Conservation (phyloP, 345 rosid species). For the Carallia brachiata region DNA sequence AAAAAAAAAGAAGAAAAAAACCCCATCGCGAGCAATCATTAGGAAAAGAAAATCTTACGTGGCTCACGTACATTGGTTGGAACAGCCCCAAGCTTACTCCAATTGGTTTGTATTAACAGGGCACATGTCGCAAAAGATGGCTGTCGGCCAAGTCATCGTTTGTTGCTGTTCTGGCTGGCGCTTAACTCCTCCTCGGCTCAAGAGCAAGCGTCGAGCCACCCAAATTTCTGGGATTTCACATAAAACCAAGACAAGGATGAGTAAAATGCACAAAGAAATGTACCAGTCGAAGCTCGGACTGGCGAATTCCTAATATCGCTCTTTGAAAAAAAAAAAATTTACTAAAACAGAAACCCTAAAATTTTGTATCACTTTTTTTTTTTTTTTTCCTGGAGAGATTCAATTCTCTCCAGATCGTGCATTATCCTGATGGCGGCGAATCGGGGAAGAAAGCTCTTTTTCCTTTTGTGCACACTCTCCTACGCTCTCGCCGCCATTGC, state of each 20-base stretch:
- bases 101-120: conserved; percentile 12
- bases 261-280: too few species aligned
- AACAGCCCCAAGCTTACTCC: background rate
- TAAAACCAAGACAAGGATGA: too few species aligned
- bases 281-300: too few species aligned
- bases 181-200: too few species aligned
- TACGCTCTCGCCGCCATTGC: conserved; percentile 46
- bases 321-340: background rate
- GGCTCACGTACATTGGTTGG: background rate
- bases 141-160: conserved; percentile 9
- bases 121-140: conserved; percentile 14
- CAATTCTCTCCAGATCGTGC: conserved; percentile 34
- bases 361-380: background rate
- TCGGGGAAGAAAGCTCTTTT: conserved; percentile 39
- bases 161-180: too few species aligned
- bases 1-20: too few species aligned
- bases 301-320: too few species aligned
- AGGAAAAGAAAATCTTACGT: background rate
- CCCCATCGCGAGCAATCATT: too few species aligned
- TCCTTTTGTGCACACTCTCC: conserved; percentile 49
- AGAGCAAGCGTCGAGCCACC: too few species aligned
- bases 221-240: too few species aligned
- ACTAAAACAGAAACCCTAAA: background rate
- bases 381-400: conserved; percentile 38
- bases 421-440: conserved; percentile 55